Evolutionary conservation across 139 green algal species (phyloP).

Genomic region (Chlamydomonas sp.): DNA sequence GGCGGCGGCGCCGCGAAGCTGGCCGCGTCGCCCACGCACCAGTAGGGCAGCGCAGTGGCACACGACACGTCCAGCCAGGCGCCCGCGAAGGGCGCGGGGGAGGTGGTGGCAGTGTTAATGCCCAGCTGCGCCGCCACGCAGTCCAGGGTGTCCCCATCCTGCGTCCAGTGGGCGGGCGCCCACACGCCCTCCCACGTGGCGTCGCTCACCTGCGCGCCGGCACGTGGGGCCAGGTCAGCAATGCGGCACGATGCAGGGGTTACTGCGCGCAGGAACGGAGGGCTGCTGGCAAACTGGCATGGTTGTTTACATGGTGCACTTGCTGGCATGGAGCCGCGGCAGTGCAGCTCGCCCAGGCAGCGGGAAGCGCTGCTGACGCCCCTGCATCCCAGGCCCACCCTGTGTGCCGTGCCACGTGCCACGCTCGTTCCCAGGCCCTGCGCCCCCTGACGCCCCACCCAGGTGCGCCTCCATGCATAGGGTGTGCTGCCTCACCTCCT

Average conservation of each 20-base stretch:
- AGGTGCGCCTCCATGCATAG: background rate
- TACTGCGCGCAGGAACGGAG: too few species aligned
- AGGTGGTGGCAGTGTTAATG: background rate
- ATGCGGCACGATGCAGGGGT: too few species aligned
- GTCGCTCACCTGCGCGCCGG: background rate
- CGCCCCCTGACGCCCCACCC: background rate
- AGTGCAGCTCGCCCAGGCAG: too few species aligned
- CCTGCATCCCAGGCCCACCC: too few species aligned
- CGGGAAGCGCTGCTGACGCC: too few species aligned
- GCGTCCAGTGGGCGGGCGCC: conserved; percentile 17
- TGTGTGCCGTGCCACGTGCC: too few species aligned
- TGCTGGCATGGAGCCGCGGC: too few species aligned
- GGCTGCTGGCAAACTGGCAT: too few species aligned
- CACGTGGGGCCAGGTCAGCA: too few species aligned
- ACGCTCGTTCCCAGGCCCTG: too few species aligned
- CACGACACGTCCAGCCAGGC: conserved; percentile 28
- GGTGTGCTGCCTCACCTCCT: background rate
- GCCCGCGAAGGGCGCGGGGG: background rate
- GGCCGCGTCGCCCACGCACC: background rate
- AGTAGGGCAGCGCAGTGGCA: conserved; percentile 15
- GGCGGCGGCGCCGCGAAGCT: background rate
- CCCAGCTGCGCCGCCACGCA: conserved; percentile 33
- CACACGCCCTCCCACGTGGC: conserved; percentile 11
- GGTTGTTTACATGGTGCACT: too few species aligned
- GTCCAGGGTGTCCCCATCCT: conserved; percentile 14